phyloP scores from a whole-genome alignment of 345 rosid species.

The Syzygium aromaticum region DNA sequence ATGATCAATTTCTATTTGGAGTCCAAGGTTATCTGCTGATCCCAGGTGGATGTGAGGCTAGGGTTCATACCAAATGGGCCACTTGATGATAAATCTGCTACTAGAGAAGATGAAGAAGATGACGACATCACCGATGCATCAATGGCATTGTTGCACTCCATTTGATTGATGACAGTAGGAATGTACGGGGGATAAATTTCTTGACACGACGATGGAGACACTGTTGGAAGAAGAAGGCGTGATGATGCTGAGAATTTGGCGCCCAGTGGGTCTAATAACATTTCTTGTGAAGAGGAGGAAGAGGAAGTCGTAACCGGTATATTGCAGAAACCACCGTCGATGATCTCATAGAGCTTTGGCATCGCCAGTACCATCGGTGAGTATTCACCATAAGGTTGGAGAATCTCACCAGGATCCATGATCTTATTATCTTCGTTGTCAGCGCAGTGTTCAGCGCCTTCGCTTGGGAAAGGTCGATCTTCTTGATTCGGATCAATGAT shows the following conservation, averaged over 20 bases:
- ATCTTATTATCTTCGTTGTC: background rate
- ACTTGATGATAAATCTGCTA: background rate
- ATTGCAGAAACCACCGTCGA: background rate
- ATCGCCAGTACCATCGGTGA: constrained; percentile 15
- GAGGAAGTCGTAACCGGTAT: constrained; percentile 10
- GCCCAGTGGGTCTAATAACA: background rate
- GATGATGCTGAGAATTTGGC: background rate
- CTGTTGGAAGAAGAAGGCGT: background rate
- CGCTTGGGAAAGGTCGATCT: background rate
- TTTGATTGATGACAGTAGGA: background rate
- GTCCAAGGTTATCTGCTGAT: background rate
- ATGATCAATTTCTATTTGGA: background rate
- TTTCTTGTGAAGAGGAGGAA: constrained; percentile 18
- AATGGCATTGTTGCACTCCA: background rate
- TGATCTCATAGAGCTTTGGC: constrained; percentile 44
- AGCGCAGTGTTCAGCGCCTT: background rate
- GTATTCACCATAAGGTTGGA: background rate
- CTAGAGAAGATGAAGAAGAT: background rate
- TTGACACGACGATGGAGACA: background rate
- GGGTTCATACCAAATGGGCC: background rate
- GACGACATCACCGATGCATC: background rate
- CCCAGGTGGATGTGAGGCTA: background rate
- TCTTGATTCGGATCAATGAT: background rate
- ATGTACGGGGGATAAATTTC: background rate
- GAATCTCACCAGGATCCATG: background rate